A percentile compares a stretch with the other conserved stretches of the same genome.
Evolutionary conservation across 306 rosid genomes (phyloP).

Genomic region (Lathyrus oleraceus): DNA sequence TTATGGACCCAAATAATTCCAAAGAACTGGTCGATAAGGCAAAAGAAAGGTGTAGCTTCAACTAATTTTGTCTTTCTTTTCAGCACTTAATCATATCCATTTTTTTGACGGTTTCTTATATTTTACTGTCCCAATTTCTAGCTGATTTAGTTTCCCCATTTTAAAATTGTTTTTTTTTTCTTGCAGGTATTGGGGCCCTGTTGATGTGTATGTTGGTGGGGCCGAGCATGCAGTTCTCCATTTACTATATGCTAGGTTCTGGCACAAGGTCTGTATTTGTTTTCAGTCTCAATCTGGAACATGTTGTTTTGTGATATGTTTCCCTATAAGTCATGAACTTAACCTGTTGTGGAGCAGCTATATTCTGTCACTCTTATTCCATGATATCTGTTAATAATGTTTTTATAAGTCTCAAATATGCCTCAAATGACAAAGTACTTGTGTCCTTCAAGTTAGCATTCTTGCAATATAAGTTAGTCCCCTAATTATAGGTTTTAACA

Average conservation of each 20-base stretch:
- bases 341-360: constrained; percentile 17
- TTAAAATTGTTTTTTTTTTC: constrained; percentile 32
- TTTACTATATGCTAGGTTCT: constrained; percentile 92
- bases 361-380: constrained; percentile 21
- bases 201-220: constrained; percentile 95
- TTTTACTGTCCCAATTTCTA: constrained; percentile 14
- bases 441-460: constrained; percentile 20
- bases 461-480: constrained; percentile 19
- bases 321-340: constrained; percentile 22
- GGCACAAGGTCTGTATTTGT: constrained; percentile 87
- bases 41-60: constrained; percentile 65
- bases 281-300: constrained; percentile 24
- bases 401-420: constrained; percentile 31
- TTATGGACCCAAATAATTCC: constrained; percentile 91
- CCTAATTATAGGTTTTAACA: background rate
- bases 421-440: constrained; percentile 14
- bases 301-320: constrained; percentile 23
- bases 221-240: constrained; percentile 99
- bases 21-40: constrained; percentile 68
- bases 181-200: constrained; percentile 94
- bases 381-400: constrained; percentile 9
- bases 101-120: constrained; percentile 14
- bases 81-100: constrained; percentile 1
- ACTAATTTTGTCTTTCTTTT: constrained; percentile 19
- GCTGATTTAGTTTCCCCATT: constrained; percentile 9